Percentiles rank a stretch among this genome's conserved stretches.
These are phyloP conservation scores for Acanthamoeba healyi DNA, from an alignment of 208 protist genomes.

Conservation along the genomic window DNA sequence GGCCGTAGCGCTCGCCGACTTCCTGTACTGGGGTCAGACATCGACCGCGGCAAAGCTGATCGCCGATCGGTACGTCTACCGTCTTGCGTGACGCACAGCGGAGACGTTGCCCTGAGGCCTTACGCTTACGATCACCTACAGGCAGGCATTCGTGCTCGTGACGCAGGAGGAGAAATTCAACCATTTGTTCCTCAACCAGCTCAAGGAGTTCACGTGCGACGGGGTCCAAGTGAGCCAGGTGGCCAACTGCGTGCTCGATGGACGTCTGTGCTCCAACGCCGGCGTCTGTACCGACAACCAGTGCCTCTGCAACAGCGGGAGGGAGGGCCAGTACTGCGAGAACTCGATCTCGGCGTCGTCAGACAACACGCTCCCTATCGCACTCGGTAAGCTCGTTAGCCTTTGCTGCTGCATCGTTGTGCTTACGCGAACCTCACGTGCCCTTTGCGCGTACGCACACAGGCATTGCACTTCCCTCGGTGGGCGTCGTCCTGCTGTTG, in stretches of 20 bases:
- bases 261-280: neutral
- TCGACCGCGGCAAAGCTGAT: neutral
- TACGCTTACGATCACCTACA: no score
- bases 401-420: neutral
- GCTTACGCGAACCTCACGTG: neutral
- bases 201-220: neutral
- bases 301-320: neutral
- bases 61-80: neutral
- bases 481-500: neutral
- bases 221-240: neutral
- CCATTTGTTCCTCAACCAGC: neutral
- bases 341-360: neutral
- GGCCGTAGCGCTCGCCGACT: neutral
- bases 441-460: neutral
- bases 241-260: neutral
- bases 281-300: neutral
- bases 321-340: slow-evolving; percentile 20
- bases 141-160: neutral
- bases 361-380: neutral
- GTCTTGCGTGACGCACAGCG: neutral
- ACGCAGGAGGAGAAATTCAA: neutral
- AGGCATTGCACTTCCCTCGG: neutral
- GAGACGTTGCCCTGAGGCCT: neutral
- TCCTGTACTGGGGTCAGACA: neutral
- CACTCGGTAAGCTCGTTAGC: neutral